Evolutionary conservation across 2,329 filamentous ascomycete species (phyloP).

Genomic region (Grosmannia serpens): DNA sequence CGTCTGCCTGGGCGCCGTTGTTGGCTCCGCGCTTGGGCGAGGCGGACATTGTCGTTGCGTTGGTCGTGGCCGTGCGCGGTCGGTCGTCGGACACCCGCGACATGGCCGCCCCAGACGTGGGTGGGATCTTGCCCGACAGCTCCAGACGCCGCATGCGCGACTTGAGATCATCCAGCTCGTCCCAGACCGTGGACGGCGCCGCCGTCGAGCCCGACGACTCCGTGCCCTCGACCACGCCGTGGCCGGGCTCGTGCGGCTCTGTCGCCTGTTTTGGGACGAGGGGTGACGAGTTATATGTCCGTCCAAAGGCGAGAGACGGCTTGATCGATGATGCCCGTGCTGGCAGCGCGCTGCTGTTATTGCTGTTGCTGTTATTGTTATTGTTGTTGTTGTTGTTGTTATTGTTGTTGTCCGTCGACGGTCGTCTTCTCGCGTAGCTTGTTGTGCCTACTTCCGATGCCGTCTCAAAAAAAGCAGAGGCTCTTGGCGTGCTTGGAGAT

Average conservation of each 20-base stretch:
- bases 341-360: constrained; percentile 25
- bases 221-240: constrained; percentile 49
- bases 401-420: constrained; percentile 37
- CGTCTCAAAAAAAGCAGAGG: constrained; percentile 35
- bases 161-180: constrained; percentile 91
- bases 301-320: constrained; percentile 26
- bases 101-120: constrained; percentile 71
- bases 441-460: constrained; percentile 17
- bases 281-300: constrained; percentile 48
- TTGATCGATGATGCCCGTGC: constrained; percentile 34
- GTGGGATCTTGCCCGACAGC: constrained; percentile 73
- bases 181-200: constrained; percentile 90
- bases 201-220: constrained; percentile 83
- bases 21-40: constrained; percentile 60
- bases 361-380: constrained; percentile 22
- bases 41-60: constrained; percentile 78
- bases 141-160: constrained; percentile 85
- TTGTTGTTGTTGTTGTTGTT: constrained; percentile 23
- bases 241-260: constrained; percentile 24
- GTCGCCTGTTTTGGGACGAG: constrained; percentile 33
- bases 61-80: constrained; percentile 82
- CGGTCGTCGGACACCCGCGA: constrained; percentile 65
- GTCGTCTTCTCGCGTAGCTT: constrained; percentile 23
- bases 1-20: constrained; percentile 19
- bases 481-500: constrained; percentile 38